A percentile compares a stretch with the other conserved stretches of the same genome.
These are phyloP conservation scores for Naganishia liquefaciens DNA, from an alignment of 1,284 basidiomycete genomes.

Conservation along the genomic window DNA sequence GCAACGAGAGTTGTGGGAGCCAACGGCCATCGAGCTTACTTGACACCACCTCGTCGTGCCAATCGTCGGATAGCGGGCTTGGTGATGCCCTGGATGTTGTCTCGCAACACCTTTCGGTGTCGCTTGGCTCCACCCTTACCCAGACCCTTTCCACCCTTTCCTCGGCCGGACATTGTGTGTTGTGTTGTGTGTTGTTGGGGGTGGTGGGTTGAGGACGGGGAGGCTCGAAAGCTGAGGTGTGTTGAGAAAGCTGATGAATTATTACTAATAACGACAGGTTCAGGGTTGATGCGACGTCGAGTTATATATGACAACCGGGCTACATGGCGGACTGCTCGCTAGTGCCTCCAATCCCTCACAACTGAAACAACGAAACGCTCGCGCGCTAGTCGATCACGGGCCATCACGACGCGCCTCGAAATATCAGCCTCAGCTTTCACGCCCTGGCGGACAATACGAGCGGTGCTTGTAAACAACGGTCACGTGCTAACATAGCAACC, in stretches of 20 bases:
- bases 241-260: conserved; percentile 12
- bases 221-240: conserved; percentile 18
- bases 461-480: neutral
- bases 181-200: conserved; percentile 12
- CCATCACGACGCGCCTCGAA: neutral
- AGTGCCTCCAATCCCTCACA: neutral
- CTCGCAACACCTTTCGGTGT: conserved; percentile 76
- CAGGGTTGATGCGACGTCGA: neutral
- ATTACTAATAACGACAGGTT: neutral
- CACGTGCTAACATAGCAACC: neutral
- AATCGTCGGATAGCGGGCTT: conserved; percentile 92
- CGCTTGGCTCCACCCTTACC: conserved; percentile 86
- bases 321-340: neutral
- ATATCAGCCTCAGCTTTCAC: conserved; percentile 14
- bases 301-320: conserved; percentile 20
- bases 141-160: conserved; percentile 68
- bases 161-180: conserved; percentile 69
- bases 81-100: conserved; percentile 83
- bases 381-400: neutral
- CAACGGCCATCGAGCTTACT: conserved; percentile 44
- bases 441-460: too few species aligned
- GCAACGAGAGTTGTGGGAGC: neutral
- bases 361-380: neutral
- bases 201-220: neutral
- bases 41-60: conserved; percentile 91